phyloP scores from a whole-genome alignment of 306 rosid genomes.

The Neltuma alba region DNA sequence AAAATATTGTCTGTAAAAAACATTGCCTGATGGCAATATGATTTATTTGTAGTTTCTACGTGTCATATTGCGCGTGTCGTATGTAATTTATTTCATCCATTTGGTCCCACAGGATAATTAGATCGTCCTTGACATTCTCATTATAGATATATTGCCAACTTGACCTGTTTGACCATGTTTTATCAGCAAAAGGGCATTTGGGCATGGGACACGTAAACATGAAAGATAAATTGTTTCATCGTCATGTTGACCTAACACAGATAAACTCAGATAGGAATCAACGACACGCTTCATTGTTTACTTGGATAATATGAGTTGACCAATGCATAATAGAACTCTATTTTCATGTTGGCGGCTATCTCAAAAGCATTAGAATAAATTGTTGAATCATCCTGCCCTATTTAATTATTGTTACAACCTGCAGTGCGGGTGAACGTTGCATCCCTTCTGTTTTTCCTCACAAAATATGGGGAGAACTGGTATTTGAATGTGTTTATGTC shows the following conservation, averaged over 20 bases:
- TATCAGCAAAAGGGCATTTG: slow-evolving; percentile 21
- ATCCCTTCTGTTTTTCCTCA: neutral
- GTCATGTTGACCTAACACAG: neutral
- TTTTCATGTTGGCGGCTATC: neutral
- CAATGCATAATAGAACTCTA: neutral
- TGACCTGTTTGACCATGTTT: slow-evolving; percentile 14
- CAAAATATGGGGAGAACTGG: neutral
- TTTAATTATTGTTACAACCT: neutral
- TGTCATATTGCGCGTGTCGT: neutral
- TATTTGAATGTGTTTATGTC: neutral
- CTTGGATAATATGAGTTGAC: slow-evolving; percentile 6
- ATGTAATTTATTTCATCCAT: slow-evolving; percentile 18
- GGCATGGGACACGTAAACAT: neutral
- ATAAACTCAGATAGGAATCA: neutral
- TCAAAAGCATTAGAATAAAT: neutral
- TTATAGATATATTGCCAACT: neutral
- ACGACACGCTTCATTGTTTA: neutral
- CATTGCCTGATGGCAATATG: slow-evolving; percentile 7
- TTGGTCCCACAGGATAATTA: slow-evolving; percentile 31
- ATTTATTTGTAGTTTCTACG: neutral
- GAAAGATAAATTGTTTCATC: neutral
- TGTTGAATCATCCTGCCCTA: slow-evolving; percentile 4
- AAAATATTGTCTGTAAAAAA: neutral
- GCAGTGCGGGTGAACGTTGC: neutral
- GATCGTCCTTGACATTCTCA: slow-evolving; percentile 24